A percentile compares a stretch with the other conserved stretches of the same genome.
Conservation (phyloP, 2,329 filamentous ascomycete genomes). For the Chrysoporthe deuterocubensis region DNA sequence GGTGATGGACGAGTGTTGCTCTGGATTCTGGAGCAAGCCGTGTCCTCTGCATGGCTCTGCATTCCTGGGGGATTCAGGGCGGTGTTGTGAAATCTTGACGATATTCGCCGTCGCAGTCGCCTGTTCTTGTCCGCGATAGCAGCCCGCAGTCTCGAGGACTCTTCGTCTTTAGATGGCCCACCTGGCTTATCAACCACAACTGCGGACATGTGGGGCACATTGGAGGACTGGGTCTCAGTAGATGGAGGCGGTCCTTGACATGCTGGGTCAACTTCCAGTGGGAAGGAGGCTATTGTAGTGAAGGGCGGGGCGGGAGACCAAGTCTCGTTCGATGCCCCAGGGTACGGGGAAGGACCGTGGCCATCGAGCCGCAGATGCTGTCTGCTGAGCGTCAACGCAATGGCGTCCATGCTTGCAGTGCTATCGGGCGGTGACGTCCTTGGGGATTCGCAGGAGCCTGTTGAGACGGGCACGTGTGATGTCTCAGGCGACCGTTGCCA, state of each 20-base stretch:
- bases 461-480: not conserved
- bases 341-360: conserved; percentile 9
- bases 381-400: conserved; percentile 25
- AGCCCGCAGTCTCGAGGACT: not conserved
- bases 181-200: not conserved
- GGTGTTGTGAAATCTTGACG: conserved; percentile 26
- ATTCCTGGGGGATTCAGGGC: conserved; percentile 12
- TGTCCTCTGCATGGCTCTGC: conserved; percentile 26
- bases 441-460: not conserved
- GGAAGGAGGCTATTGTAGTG: conserved; percentile 19
- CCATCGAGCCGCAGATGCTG: conserved; percentile 25
- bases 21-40: conserved; percentile 27
- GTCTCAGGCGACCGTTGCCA: not conserved
- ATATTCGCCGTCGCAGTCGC: conserved; percentile 26
- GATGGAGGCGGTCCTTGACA: not conserved
- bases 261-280: not conserved
- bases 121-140: conserved; percentile 11
- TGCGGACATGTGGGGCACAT: conserved; percentile 10
- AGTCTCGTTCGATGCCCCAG: not conserved
- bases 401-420: conserved; percentile 23
- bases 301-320: conserved; percentile 2
- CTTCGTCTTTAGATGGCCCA: not conserved
- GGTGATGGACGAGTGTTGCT: conserved; percentile 25
- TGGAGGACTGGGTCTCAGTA: conserved; percentile 8
- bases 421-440: not conserved